Evolutionary conservation across 495 filamentous ascomycete genomes (phyloP).

Genomic region (Penicillium cinerascens): DNA sequence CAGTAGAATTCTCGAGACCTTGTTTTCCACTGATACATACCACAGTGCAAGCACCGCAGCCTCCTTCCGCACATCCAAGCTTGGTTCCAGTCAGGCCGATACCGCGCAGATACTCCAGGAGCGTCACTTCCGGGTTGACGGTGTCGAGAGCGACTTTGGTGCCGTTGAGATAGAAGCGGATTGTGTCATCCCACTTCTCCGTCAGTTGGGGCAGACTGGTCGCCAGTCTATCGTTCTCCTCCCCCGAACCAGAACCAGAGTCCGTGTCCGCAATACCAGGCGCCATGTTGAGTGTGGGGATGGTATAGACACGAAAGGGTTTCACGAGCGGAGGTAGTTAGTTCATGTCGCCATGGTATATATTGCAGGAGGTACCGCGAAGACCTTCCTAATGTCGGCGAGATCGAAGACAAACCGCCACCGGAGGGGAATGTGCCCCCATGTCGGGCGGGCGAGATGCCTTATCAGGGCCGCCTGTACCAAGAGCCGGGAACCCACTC

Average conservation of each 20-base stretch:
- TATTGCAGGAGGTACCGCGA: conserved; percentile 5
- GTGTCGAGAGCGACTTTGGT: conserved; percentile 83
- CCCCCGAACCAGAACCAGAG: conserved; percentile 34
- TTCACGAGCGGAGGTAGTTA: conserved; percentile 3
- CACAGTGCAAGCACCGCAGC: conserved; percentile 95
- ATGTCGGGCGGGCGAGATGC: not conserved
- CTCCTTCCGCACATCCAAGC: conserved; percentile 87
- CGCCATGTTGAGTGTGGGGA: conserved; percentile 23
- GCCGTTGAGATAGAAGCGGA: conserved; percentile 92
- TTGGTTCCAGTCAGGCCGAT: conserved; percentile 79
- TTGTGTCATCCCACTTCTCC: conserved; percentile 60
- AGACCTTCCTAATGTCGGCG: conserved; percentile 15
- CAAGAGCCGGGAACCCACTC: conserved; percentile 5
- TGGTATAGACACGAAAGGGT: not conserved
- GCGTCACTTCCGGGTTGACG: conserved; percentile 84
- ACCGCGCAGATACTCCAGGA: conserved; percentile 87
- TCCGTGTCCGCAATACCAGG: conserved; percentile 49
- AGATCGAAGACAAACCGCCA: not conserved
- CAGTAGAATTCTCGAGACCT: not conserved
- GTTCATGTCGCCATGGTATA: not conserved
- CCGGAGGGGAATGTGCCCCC: conserved; percentile 1
- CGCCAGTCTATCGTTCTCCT: conserved; percentile 35
- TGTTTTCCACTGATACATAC: conserved; percentile 43
- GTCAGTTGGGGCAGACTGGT: conserved; percentile 54
- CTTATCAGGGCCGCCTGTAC: conserved; percentile 4